Evolutionary conservation across 768 basidiomycete genomes (phyloP).

Genomic region (Chalciporus chontae): DNA sequence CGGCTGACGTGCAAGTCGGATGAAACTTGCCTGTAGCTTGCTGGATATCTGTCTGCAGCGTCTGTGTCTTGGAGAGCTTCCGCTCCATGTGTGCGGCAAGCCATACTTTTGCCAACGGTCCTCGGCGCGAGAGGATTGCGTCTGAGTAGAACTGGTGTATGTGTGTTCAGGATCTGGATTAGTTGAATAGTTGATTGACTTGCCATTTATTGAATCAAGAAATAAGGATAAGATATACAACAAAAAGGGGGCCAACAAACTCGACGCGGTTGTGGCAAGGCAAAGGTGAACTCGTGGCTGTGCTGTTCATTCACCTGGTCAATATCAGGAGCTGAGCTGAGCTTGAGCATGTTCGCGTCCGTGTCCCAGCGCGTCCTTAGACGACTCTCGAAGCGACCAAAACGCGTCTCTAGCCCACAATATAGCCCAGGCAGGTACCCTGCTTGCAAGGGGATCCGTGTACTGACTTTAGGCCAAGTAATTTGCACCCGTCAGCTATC

Average conservation of each 20-base stretch:
- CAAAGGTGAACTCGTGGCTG: conserved; percentile 26
- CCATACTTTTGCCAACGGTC: conserved; percentile 97
- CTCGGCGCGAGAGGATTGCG: conserved; percentile 88
- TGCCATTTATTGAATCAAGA: conserved; percentile 26
- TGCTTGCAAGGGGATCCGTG: not conserved
- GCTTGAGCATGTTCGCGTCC: not conserved
- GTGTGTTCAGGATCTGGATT: not conserved
- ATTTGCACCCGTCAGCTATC: conserved; percentile 5
- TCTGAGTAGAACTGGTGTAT: conserved; percentile 80
- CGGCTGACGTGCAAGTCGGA: not conserved
- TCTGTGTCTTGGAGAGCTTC: conserved; percentile 94
- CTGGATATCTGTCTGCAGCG: conserved; percentile 91
- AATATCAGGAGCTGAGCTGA: not conserved
- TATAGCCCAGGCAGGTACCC: not conserved
- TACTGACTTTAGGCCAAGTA: not conserved
- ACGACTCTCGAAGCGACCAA: conserved; percentile 2
- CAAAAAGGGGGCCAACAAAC: not conserved
- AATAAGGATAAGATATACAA: conserved; percentile 21
- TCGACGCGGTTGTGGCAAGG: conserved; percentile 6
- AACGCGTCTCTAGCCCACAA: not conserved
- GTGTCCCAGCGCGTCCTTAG: conserved; percentile 8
- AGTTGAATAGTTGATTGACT: not conserved
- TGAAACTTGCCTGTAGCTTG: conserved; percentile 71
- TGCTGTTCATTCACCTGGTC: conserved; percentile 9
- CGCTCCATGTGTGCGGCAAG: conserved; percentile 98